phyloP scores from a whole-genome alignment of 805 yeast species.

The Metschnikowia rubicola region DNA sequence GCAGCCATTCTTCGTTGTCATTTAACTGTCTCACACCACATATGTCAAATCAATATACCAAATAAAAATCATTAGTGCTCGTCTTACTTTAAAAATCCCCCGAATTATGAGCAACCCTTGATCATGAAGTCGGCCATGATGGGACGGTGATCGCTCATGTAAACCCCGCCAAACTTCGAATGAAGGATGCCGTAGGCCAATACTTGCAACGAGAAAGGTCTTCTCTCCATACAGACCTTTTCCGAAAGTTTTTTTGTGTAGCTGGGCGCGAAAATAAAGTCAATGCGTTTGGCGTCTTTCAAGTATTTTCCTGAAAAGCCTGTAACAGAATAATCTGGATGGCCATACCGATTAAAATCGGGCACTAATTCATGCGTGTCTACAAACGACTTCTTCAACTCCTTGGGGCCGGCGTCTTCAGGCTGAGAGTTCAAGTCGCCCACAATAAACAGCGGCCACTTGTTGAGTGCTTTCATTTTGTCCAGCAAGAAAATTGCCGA shows the following conservation, averaged over 20 bases:
- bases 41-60: too few species aligned
- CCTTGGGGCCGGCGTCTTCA: constrained; percentile 19
- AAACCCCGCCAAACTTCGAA: constrained; percentile 30
- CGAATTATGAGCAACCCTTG: not conserved
- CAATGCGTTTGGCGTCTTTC: constrained; percentile 30
- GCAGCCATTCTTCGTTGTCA: too few species aligned
- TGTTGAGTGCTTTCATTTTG: constrained; percentile 12
- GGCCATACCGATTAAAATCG: constrained; percentile 27
- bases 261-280: constrained; percentile 30
- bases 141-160: constrained; percentile 38
- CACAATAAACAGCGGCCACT: constrained; percentile 31
- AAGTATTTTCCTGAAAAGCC: constrained; percentile 30
- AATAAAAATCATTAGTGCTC: not conserved
- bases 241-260: constrained; percentile 17
- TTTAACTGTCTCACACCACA: too few species aligned
- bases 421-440: constrained; percentile 31
- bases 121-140: constrained; percentile 27
- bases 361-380: constrained; percentile 23
- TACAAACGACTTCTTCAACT: constrained; percentile 11
- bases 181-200: constrained; percentile 30
- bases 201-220: constrained; percentile 18
- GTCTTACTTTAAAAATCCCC: not conserved
- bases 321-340: constrained; percentile 28
- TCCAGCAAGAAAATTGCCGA: constrained; percentile 10
- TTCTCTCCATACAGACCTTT: constrained; percentile 15